A percentile compares a stretch with the other conserved stretches of the same genome.
phyloP scores from a whole-genome alignment of 805 yeast species.

The Kodamaea lidongshanica region DNA sequence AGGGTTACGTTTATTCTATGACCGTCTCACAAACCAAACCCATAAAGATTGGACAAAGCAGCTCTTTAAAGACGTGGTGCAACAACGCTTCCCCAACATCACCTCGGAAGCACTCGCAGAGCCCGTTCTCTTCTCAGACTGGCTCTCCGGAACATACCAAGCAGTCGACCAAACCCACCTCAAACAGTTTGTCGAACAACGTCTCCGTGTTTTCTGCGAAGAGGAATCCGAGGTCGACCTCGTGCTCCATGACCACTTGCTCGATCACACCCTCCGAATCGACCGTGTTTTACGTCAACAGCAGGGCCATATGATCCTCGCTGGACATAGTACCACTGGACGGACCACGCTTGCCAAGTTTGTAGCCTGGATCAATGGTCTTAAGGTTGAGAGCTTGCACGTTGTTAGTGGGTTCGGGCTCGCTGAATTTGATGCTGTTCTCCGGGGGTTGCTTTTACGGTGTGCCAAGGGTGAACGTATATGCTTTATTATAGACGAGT shows the following conservation, averaged over 20 bases:
- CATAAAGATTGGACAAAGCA: conserved; percentile 49
- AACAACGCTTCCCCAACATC: conserved; percentile 41
- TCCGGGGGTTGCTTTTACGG: conserved; percentile 46
- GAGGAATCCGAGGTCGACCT: conserved; percentile 63
- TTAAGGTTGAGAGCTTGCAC: conserved; percentile 51
- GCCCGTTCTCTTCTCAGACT: conserved; percentile 65
- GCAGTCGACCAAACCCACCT: conserved; percentile 48
- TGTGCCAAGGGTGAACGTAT: conserved; percentile 51
- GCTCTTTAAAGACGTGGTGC: conserved; percentile 26
- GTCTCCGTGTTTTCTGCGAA: conserved; percentile 68
- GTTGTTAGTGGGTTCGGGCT: conserved; percentile 51
- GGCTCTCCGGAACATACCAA: conserved; percentile 63
- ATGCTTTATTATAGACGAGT: conserved; percentile 76
- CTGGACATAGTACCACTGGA: conserved; percentile 81
- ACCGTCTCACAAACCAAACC: conserved; percentile 46
- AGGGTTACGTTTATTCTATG: conserved; percentile 70
- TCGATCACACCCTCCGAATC: conserved; percentile 70
- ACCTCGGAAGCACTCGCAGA: conserved; percentile 32
- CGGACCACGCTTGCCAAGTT: conserved; percentile 70
- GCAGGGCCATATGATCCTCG: conserved; percentile 84
- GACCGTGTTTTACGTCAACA: conserved; percentile 78
- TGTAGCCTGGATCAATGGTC: conserved; percentile 89
- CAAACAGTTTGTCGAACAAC: conserved; percentile 49
- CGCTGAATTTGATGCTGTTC: conserved; percentile 58
- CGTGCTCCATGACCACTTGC: conserved; percentile 59